A percentile compares a stretch with the other conserved stretches of the same genome.
phyloP scores from a whole-genome alignment of 345 rosid species.

The Brassica rapa region DNA sequence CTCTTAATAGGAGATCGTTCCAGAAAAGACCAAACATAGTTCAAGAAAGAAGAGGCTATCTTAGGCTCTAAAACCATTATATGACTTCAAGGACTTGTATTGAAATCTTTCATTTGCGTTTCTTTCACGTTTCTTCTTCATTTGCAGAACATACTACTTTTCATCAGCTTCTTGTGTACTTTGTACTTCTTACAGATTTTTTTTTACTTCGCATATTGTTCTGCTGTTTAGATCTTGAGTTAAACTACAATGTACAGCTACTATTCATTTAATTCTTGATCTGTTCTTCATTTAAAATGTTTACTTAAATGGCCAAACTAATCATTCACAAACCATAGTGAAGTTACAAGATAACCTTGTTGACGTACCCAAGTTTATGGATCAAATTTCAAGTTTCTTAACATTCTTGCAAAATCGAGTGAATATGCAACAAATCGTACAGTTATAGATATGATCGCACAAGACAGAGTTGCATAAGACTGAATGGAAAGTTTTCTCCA shows the following conservation, averaged over 20 bases:
- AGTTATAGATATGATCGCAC: no score
- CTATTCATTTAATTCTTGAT: conserved; percentile 3
- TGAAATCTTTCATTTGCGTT: not conserved
- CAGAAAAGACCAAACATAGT: conserved; percentile 49
- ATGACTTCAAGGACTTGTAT: conserved; percentile 1
- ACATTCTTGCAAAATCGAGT: not conserved
- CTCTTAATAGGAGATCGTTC: conserved; percentile 69
- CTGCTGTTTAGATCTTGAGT: conserved; percentile 5
- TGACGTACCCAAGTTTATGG: not conserved
- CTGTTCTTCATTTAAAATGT: not conserved
- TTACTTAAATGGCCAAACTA: not conserved
- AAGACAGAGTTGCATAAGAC: no score
- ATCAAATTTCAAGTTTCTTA: not conserved
- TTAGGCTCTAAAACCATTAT: conserved; percentile 54
- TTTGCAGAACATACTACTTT: conserved; percentile 36
- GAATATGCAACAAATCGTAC: no score
- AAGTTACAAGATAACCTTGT: not conserved
- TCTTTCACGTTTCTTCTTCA: conserved; percentile 41
- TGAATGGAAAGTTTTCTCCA: no score
- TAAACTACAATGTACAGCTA: conserved; percentile 33
- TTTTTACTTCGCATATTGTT: conserved; percentile 4
- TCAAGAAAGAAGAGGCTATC: conserved; percentile 70
- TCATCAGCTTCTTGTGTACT: not conserved
- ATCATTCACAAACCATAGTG: not conserved
- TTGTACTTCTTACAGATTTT: not conserved